Base-by-base conservation (phyloP, 352 stramenopile genomes). In the Pythium oligandrum region DNA sequence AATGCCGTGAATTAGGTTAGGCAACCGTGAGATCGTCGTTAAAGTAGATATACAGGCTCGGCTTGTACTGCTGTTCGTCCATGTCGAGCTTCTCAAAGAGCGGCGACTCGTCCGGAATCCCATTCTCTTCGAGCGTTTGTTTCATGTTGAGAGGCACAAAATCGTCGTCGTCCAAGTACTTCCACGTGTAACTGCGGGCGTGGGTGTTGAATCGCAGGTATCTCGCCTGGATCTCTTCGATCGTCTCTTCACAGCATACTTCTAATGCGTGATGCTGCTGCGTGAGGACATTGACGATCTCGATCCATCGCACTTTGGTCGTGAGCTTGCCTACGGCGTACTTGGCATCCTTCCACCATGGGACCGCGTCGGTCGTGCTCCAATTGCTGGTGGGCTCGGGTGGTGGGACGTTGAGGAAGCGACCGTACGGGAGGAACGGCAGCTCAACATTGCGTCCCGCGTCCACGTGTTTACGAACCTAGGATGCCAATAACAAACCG, bases 121-220 rank as follows among this genome's bases (percentile, higher is more conserved):
- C 88, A 57, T 97, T 97, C 52, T 92, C 77, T 4, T 91, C 79
- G 33, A 98, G 71, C 10, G 88, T 96, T 37, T 68, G 68, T 17
- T 83, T 73, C 87, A 97, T 97, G 30, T 95, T 62, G 12, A 97
- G 68, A 36, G 83, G 82, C 36, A 96, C 68, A 61, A 98, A 97
- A n/a, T 89, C 80, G 58, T 83, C 76, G 40, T 90, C 78, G 43
- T 90, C 69, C 34, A 93, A 55, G 49, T 70, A 70, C 61, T 97
- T 98, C 91, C 91, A 98, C 47, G 89, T 97, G 70, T 97, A 98
- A 71, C 87, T 97, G 10, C 38, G 71, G 11, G 90, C 90, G 54
- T 98, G 91, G 6, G 84, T 75, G 60, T 98, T 97, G 51, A 83
- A 81, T 34, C 67, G 51, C 12, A 93, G 59, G 66, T 96, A 98